These are phyloP conservation scores for Solanum sitiens DNA, from an alignment of 257 asterid species.

Conservation along the genomic window DNA sequence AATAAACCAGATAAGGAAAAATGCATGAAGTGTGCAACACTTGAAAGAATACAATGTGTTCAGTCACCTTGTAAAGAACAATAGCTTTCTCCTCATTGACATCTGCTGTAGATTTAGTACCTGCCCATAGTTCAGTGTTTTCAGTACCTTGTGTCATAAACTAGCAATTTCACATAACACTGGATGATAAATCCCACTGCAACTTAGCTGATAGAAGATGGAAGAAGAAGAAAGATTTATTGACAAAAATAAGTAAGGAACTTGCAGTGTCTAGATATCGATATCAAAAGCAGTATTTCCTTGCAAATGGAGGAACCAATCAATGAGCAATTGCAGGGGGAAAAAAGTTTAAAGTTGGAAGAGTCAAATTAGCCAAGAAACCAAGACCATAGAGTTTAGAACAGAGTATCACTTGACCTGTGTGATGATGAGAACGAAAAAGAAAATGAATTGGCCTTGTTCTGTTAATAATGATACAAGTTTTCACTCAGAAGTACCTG, in stretches of 20 bases:
- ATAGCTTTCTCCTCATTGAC: slow-evolving; percentile 72
- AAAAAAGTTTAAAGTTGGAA: background rate
- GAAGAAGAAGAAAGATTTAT: background rate
- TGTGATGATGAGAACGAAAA: background rate
- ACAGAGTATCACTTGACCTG: background rate
- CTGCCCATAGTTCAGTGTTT: slow-evolving; percentile 23
- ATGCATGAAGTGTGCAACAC: background rate
- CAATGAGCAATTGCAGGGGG: background rate
- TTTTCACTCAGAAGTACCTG: slow-evolving; percentile 36
- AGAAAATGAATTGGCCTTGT: background rate
- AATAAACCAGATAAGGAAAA: background rate
- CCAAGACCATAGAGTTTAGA: background rate
- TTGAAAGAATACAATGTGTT: slow-evolving; percentile 5
- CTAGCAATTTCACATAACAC: background rate
- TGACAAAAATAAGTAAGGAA: background rate
- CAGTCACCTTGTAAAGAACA: slow-evolving; percentile 68
- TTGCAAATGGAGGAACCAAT: background rate
- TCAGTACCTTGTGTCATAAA: slow-evolving; percentile 1
- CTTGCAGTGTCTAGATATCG: background rate
- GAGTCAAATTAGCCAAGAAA: background rate
- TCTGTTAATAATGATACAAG: background rate
- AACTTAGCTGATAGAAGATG: background rate
- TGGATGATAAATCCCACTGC: background rate
- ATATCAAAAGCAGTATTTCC: background rate
- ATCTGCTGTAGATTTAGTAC: slow-evolving; percentile 33